Percentiles rank a stretch among this genome's conserved stretches.
Evolutionary conservation across 2,329 filamentous ascomycete species (phyloP).

Genomic region (Aspergillus sp.): DNA sequence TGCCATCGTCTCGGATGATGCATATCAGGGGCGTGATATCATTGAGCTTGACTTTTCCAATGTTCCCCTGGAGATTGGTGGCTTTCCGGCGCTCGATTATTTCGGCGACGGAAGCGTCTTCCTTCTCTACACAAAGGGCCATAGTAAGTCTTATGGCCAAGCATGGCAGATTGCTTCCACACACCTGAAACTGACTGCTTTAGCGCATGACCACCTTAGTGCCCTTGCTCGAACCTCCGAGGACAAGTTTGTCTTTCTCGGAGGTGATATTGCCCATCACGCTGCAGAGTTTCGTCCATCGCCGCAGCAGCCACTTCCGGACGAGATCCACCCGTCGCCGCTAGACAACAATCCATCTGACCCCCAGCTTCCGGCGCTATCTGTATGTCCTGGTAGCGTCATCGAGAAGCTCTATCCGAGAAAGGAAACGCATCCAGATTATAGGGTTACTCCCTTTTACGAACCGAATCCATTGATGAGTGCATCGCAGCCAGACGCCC

Average conservation of each 20-base stretch:
- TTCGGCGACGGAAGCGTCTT: constrained; percentile 7
- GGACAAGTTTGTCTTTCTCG: constrained; percentile 2
- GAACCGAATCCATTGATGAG: not conserved
- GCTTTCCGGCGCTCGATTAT: constrained; percentile 4
- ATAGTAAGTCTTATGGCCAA: constrained; percentile 2
- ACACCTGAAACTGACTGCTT: not conserved
- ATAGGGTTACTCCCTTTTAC: constrained; percentile 5
- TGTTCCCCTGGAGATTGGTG: not conserved
- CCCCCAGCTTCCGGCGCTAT: not conserved
- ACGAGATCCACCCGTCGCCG: not conserved
- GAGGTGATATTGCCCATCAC: constrained; percentile 5
- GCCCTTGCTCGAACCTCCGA: constrained; percentile 6
- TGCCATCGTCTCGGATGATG: not conserved
- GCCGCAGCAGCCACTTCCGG: not conserved
- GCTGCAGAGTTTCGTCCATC: constrained; percentile 8
- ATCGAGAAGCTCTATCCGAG: not conserved
- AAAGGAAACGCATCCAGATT: not conserved
- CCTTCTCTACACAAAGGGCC: constrained; percentile 1
- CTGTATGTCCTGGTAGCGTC: not conserved
- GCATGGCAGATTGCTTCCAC: not conserved
- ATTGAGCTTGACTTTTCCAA: constrained; percentile 5
- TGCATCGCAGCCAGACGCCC: not conserved
- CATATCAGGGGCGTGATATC: not conserved
- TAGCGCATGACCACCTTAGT: constrained; percentile 3
- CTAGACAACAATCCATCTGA: not conserved